A percentile compares a stretch with the other conserved stretches of the same genome.
phyloP scores from a whole-genome alignment of 768 basidiomycete genomes.

The Rhodotorula paludigena region DNA sequence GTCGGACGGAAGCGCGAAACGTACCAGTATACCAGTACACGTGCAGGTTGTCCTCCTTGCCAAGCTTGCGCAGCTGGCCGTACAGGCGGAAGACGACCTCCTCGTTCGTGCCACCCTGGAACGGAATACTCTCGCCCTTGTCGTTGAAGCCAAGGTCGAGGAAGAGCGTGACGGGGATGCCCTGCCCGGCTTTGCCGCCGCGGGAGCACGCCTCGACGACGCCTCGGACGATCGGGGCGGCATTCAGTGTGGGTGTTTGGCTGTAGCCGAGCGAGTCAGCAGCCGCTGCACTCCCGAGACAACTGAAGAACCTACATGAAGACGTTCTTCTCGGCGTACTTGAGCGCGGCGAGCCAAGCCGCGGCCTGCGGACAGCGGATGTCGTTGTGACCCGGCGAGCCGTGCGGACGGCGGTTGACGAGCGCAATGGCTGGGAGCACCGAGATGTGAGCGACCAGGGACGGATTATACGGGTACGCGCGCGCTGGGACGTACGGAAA shows the following conservation, averaged over 20 bases:
- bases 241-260: constrained; percentile 69
- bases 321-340: constrained; percentile 59
- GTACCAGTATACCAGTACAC: constrained; percentile 58
- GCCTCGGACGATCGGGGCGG: constrained; percentile 58
- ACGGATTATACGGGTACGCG: no score
- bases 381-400: constrained; percentile 48
- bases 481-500: constrained; percentile 36
- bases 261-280: constrained; percentile 42
- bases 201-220: constrained; percentile 60
- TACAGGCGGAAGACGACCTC: constrained; percentile 62
- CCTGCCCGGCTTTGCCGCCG: constrained; percentile 42
- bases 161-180: constrained; percentile 59
- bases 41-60: constrained; percentile 53
- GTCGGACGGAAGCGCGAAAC: background rate
- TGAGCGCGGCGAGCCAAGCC: constrained; percentile 63
- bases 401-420: constrained; percentile 61
- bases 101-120: constrained; percentile 69
- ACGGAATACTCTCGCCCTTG: constrained; percentile 61
- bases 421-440: constrained; percentile 60
- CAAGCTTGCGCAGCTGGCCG: constrained; percentile 52
- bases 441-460: no score
- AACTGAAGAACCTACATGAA: constrained; percentile 54
- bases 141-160: constrained; percentile 56
- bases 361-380: constrained; percentile 60
- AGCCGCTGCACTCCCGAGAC: background rate